These are phyloP conservation scores for Gomphus bonarii DNA, from an alignment of 1,284 basidiomycete species.

Conservation along the genomic window DNA sequence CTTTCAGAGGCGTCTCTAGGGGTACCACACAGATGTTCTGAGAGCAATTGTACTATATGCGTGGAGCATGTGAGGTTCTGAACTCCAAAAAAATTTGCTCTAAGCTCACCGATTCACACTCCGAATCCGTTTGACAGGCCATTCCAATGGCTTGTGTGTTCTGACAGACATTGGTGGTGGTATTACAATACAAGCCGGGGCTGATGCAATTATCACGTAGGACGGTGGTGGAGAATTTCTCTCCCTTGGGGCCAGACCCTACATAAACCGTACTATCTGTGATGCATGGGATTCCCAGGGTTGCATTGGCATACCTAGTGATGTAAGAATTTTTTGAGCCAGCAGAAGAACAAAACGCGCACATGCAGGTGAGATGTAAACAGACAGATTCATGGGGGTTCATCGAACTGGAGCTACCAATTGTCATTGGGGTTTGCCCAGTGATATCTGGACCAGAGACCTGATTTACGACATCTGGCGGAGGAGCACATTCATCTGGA, in stretches of 20 bases:
- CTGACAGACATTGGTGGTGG: background rate
- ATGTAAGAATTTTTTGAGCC: background rate
- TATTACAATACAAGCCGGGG: background rate
- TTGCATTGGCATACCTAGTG: conserved; percentile 5
- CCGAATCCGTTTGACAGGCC: background rate
- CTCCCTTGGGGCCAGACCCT: background rate
- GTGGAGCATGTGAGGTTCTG: background rate
- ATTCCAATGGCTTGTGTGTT: background rate
- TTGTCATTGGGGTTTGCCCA: background rate
- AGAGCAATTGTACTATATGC: conserved; percentile 13
- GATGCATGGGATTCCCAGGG: background rate
- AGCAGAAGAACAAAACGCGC: background rate
- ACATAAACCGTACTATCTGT: conserved; percentile 1
- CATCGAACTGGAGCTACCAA: background rate
- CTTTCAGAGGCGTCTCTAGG: conserved; percentile 24
- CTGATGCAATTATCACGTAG: conserved; percentile 1
- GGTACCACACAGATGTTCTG: conserved; percentile 23
- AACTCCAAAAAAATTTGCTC: background rate
- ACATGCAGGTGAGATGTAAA: conserved; percentile 1
- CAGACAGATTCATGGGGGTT: background rate
- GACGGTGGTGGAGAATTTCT: background rate
- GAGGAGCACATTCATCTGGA: conserved; percentile 5
- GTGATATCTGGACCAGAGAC: background rate
- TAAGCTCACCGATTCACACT: background rate
- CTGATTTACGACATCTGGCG: background rate